Evolutionary conservation across 768 basidiomycete genomes (phyloP).

Genomic region (Agrocybe chaxingu): DNA sequence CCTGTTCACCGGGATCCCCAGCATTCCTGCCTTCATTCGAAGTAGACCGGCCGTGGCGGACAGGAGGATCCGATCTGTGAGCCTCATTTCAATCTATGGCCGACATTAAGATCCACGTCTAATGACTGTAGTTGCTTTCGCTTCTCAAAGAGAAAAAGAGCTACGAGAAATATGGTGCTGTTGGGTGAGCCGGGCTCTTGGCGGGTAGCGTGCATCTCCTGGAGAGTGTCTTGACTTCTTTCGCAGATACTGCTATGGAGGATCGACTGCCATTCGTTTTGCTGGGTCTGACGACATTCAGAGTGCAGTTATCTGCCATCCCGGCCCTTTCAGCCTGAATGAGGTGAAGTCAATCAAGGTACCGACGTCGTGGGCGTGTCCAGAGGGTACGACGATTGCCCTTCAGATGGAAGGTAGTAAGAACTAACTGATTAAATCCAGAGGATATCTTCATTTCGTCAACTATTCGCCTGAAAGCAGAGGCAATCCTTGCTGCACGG

Average conservation of each 20-base stretch:
- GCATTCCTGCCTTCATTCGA: constrained; percentile 26
- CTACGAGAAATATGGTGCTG: constrained; percentile 38
- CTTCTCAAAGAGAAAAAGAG: constrained; percentile 31
- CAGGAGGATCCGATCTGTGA: constrained; percentile 18
- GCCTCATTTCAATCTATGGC: not conserved
- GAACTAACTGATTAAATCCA: constrained; percentile 4
- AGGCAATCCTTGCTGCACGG: constrained; percentile 29
- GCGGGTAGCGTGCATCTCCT: not conserved
- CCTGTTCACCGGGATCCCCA: constrained; percentile 19
- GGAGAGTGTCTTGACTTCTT: not conserved
- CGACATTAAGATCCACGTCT: not conserved
- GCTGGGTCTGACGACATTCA: constrained; percentile 29
- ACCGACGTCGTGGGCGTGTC: constrained; percentile 33
- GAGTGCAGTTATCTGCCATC: constrained; percentile 37
- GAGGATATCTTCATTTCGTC: constrained; percentile 32
- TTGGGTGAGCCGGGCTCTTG: constrained; percentile 26
- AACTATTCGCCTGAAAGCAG: constrained; percentile 25
- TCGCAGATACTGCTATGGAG: constrained; percentile 39
- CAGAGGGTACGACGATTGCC: constrained; percentile 27
- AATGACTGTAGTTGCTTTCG: constrained; percentile 27
- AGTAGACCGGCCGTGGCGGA: constrained; percentile 31
- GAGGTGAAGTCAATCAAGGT: constrained; percentile 31
- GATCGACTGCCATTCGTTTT: constrained; percentile 30
- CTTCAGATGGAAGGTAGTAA: too few species aligned
- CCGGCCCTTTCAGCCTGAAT: constrained; percentile 25